Evolutionary conservation across 495 filamentous ascomycete species (phyloP).

Genomic region (Mytilinidion resinicola): DNA sequence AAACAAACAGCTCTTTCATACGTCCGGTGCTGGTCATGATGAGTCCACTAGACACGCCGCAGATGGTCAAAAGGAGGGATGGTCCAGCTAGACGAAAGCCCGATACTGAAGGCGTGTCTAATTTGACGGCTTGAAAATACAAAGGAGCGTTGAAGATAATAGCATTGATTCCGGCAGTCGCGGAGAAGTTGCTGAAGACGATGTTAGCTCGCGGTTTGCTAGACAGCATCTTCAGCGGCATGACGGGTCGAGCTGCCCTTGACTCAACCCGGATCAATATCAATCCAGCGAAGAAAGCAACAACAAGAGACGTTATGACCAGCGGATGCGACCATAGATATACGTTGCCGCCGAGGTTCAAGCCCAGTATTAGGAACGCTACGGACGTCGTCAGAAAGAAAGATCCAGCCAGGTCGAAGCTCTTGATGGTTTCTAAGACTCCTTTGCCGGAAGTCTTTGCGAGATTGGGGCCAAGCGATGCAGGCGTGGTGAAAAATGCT

Average conservation of each 20-base stretch:
- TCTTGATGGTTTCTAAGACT: conserved; percentile 52
- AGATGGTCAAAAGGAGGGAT: conserved; percentile 50
- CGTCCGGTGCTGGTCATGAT: conserved; percentile 61
- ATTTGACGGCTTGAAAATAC: conserved; percentile 74
- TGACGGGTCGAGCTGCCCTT: conserved; percentile 56
- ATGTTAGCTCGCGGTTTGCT: conserved; percentile 57
- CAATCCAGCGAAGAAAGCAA: conserved; percentile 50
- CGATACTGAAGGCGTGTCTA: conserved; percentile 62
- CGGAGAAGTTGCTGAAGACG: conserved; percentile 66
- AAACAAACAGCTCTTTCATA: conserved; percentile 56
- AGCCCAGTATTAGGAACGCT: conserved; percentile 62
- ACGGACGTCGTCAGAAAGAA: conserved; percentile 56
- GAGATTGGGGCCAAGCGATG: conserved; percentile 49
- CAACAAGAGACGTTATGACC: conserved; percentile 55
- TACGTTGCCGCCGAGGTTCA: conserved; percentile 75
- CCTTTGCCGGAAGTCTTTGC: conserved; percentile 44
- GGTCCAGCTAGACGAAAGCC: conserved; percentile 63
- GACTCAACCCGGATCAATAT: conserved; percentile 59
- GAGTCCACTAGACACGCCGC: conserved; percentile 60
- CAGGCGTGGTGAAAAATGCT: conserved; percentile 52
- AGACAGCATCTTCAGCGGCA: conserved; percentile 59
- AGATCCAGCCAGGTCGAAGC: conserved; percentile 64
- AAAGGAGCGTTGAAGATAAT: conserved; percentile 73
- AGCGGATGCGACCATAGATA: conserved; percentile 66
- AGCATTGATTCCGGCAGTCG: conserved; percentile 56